A percentile compares a stretch with the other conserved stretches of the same genome.
Conservation (phyloP, 805 yeast genomes). For the Wickerhamomyces ciferrii region DNA sequence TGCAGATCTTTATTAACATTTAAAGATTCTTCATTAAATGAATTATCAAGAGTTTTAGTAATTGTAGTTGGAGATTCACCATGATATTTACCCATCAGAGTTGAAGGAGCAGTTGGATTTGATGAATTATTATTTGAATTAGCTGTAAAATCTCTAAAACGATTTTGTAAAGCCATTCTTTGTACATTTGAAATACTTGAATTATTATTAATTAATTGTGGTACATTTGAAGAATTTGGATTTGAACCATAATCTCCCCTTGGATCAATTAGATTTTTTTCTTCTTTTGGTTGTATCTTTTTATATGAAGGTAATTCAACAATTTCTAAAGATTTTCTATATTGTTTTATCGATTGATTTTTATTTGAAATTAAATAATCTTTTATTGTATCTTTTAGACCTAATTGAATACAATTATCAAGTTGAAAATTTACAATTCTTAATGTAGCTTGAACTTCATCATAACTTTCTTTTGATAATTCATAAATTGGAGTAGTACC, state of each 20-base stretch:
- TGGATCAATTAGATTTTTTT: too few relatives aligned
- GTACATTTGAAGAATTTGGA: background rate
- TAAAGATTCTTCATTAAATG: conserved; percentile 4
- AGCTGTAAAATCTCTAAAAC: too few relatives aligned
- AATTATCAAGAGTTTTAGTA: too few relatives aligned
- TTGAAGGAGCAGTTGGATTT: too few relatives aligned
- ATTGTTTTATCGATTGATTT: conserved; percentile 7
- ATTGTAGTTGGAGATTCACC: too few relatives aligned
- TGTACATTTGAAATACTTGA: too few relatives aligned
- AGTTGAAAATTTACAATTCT: conserved; percentile 49
- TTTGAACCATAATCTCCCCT: background rate
- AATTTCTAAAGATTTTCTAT: background rate
- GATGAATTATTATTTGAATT: too few relatives aligned
- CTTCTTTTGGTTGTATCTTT: too few relatives aligned
- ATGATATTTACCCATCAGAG: too few relatives aligned
- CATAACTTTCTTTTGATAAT: conserved; percentile 43
- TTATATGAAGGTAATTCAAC: background rate
- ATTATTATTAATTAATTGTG: too few relatives aligned
- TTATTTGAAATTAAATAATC: conserved; percentile 32
- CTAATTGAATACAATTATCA: conserved; percentile 38
- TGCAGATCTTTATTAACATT: too few relatives aligned
- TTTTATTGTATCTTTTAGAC: conserved; percentile 37
- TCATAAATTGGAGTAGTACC: conserved; percentile 42
- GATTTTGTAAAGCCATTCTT: too few relatives aligned
- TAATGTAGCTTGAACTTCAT: conserved; percentile 44